phyloP scores from a whole-genome alignment of 257 asterid species.

The Ajuga chamaepitys region DNA sequence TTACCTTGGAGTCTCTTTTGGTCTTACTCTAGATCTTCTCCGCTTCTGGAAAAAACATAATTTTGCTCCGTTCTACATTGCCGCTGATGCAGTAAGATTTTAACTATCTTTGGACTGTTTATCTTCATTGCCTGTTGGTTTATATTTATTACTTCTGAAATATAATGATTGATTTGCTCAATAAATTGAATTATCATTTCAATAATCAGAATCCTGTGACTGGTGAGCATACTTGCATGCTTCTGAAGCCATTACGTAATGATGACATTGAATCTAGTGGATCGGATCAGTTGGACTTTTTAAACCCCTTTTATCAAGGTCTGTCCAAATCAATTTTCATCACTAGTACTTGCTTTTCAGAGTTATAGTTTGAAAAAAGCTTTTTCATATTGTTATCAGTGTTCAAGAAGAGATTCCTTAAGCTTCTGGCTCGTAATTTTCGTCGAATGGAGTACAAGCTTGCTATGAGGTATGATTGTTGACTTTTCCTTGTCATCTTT shows the following conservation, averaged over 20 bases:
- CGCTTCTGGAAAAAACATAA: constrained; percentile 91
- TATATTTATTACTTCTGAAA: not conserved
- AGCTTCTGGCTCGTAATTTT: constrained; percentile 43
- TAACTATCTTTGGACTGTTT: not conserved
- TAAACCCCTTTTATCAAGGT: constrained; percentile 73
- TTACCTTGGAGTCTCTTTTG: constrained; percentile 89
- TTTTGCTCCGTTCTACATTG: constrained; percentile 85
- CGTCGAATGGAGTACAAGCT: constrained; percentile 88
- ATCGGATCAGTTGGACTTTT: constrained; percentile 59
- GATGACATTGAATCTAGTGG: constrained; percentile 67
- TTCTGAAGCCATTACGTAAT: constrained; percentile 64
- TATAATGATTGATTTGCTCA: constrained; percentile 5
- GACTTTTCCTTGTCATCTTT: constrained; percentile 9
- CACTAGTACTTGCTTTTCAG: not conserved
- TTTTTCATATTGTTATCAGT: constrained; percentile 29
- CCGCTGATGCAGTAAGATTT: constrained; percentile 58
- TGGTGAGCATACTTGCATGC: constrained; percentile 93
- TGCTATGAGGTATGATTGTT: constrained; percentile 68
- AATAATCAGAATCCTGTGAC: constrained; percentile 58
- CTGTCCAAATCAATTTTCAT: not conserved
- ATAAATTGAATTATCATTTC: constrained; percentile 15
- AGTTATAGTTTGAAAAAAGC: not conserved
- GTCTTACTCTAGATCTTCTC: constrained; percentile 83
- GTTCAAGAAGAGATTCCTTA: constrained; percentile 54
- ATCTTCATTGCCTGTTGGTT: constrained; percentile 2